Conservation (phyloP, 768 basidiomycete species). For the Favolaschia claudopus region DNA sequence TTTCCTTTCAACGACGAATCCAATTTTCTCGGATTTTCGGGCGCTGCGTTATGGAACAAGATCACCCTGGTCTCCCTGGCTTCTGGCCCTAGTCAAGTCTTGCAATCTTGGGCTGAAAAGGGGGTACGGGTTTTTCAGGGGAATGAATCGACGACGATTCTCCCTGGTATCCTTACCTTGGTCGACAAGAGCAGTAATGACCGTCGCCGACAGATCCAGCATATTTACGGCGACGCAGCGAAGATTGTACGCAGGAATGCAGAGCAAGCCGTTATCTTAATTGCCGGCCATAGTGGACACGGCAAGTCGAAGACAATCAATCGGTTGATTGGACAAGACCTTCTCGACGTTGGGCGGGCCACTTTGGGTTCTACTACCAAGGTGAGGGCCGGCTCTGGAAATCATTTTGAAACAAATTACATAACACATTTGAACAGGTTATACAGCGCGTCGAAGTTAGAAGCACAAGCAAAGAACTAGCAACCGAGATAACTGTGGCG, state of each 20-base stretch:
- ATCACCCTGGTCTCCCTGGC: neutral
- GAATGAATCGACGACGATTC: neutral
- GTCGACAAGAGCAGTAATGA: neutral
- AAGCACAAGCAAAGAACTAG: neutral
- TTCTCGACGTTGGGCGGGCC: neutral
- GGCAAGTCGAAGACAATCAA: constrained; percentile 9
- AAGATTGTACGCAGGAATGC: neutral
- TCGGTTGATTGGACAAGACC: neutral
- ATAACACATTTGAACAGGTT: neutral
- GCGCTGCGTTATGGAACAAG: neutral
- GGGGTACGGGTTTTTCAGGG: neutral
- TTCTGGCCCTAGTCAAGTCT: neutral
- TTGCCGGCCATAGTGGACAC: neutral
- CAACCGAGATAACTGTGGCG: neutral
- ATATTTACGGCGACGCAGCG: constrained; percentile 1
- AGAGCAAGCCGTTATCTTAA: constrained; percentile 1
- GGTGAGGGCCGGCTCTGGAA: neutral
- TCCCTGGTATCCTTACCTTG: neutral
- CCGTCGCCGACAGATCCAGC: neutral
- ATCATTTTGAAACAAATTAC: neutral
- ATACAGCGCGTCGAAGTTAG: constrained; percentile 6
- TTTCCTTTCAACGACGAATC: neutral
- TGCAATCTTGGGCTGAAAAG: neutral
- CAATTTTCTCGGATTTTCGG: neutral
- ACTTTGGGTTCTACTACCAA: constrained; percentile 4